These are phyloP conservation scores for Paralagenidium karlingii DNA, from an alignment of 352 stramenopile species.

Conservation along the genomic window DNA sequence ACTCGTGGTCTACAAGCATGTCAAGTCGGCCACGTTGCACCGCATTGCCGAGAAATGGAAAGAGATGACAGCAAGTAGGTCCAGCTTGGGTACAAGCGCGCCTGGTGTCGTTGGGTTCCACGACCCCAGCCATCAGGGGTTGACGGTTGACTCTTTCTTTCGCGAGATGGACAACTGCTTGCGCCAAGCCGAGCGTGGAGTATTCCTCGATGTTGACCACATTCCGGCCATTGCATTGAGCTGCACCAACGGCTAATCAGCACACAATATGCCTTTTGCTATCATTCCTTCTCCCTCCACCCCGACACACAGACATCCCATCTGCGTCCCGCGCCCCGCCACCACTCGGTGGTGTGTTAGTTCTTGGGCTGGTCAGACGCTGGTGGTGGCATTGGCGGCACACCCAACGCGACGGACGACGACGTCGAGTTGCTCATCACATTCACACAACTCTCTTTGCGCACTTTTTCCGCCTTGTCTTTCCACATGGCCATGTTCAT, in stretches of 20 bases:
- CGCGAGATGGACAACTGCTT: constrained; percentile 35
- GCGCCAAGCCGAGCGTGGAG: constrained; percentile 26
- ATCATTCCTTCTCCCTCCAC: no score
- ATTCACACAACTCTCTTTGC: no score
- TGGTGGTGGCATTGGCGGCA: no score
- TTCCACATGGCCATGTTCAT: constrained; percentile 41
- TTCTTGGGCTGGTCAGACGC: no score
- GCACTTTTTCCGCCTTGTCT: constrained; percentile 11
- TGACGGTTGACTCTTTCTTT: constrained; percentile 54
- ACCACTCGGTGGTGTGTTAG: no score
- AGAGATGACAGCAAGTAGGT: not conserved
- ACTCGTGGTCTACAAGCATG: constrained; percentile 28
- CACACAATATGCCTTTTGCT: no score
- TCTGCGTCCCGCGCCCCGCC: no score
- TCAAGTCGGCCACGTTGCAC: constrained; percentile 40
- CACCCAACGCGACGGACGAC: no score
- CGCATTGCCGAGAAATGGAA: constrained; percentile 30
- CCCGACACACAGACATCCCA: no score
- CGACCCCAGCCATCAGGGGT: constrained; percentile 14
- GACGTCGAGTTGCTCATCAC: no score
- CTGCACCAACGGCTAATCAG: no score
- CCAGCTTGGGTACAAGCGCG: not conserved
- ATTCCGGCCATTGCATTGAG: constrained; percentile 40
- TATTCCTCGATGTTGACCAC: constrained; percentile 23
- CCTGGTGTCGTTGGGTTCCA: constrained; percentile 1